These are phyloP conservation scores for Conoideocrella luteorostrata DNA, from an alignment of 2,329 filamentous ascomycete species.

Conservation along the genomic window DNA sequence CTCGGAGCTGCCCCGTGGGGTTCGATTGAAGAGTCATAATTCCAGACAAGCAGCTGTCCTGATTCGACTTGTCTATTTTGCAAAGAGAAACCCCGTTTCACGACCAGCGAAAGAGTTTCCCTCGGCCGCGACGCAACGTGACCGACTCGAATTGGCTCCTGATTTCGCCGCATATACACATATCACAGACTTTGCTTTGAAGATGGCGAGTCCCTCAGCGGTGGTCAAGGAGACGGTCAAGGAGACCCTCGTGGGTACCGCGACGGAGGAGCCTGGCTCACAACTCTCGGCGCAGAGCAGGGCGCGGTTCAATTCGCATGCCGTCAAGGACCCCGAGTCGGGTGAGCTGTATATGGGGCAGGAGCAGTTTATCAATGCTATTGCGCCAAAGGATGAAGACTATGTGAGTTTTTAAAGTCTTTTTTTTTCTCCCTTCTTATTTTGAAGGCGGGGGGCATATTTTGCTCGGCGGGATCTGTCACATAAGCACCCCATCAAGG, in stretches of 20 bases:
- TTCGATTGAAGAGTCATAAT: too few relatives aligned
- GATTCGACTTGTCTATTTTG: too few relatives aligned
- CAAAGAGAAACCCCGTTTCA: too few relatives aligned
- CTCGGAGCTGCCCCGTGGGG: too few relatives aligned
- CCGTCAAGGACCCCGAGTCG: conserved; percentile 64
- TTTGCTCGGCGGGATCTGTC: too few relatives aligned
- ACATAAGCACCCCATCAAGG: too few relatives aligned
- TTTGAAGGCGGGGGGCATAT: too few relatives aligned
- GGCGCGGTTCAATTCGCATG: conserved; percentile 69
- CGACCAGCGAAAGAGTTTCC: too few relatives aligned
- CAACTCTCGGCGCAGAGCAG: conserved; percentile 70
- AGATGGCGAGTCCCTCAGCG: conserved; percentile 32
- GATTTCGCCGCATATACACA: neutral
- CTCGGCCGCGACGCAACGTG: neutral
- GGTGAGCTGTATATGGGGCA: conserved; percentile 76
- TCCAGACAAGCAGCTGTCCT: too few relatives aligned
- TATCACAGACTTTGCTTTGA: conserved; percentile 4
- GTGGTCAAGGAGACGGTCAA: conserved; percentile 66
- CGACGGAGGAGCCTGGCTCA: conserved; percentile 37
- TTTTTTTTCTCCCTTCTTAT: neutral
- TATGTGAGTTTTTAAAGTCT: conserved; percentile 68
- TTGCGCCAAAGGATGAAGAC: conserved; percentile 81
- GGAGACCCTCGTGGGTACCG: conserved; percentile 64
- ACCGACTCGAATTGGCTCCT: neutral
- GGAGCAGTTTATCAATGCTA: conserved; percentile 83